These are phyloP conservation scores for Talaromyces thailandensis DNA, from an alignment of 495 filamentous ascomycete species.

Conservation along the genomic window DNA sequence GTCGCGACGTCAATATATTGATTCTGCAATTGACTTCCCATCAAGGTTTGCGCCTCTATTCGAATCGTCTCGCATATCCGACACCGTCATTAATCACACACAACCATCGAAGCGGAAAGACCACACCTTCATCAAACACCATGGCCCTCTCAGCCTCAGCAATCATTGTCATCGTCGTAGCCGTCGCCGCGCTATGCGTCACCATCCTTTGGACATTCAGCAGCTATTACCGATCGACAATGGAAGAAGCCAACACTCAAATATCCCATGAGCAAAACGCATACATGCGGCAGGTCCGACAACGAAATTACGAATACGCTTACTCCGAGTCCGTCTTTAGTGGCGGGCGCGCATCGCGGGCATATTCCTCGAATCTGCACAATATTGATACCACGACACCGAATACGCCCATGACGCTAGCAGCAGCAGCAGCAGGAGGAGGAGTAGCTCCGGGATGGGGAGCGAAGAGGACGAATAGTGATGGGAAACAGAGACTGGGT, in stretches of 20 bases:
- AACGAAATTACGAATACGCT: conserved; percentile 2
- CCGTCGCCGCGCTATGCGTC: neutral
- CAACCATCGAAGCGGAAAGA: neutral
- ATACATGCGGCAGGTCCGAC: conserved; percentile 8
- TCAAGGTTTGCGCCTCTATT: neutral
- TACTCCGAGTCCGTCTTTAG: neutral
- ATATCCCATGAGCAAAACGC: conserved; percentile 5
- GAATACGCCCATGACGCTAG: neutral
- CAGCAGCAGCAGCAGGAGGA: no score
- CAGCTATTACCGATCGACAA: conserved; percentile 1
- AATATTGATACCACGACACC: neutral
- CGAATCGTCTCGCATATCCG: neutral
- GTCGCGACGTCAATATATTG: no score
- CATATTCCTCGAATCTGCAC: neutral
- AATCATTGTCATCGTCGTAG: conserved; percentile 4
- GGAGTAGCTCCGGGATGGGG: neutral
- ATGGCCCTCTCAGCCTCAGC: neutral
- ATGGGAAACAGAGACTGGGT: neutral
- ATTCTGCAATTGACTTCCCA: neutral
- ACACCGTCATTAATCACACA: neutral
- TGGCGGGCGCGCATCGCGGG: neutral
- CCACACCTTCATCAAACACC: neutral
- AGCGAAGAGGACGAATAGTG: neutral
- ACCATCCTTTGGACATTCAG: conserved; percentile 5
- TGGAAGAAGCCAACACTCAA: neutral